phyloP scores from a whole-genome alignment of 306 rosid species.

The Neltuma alba region DNA sequence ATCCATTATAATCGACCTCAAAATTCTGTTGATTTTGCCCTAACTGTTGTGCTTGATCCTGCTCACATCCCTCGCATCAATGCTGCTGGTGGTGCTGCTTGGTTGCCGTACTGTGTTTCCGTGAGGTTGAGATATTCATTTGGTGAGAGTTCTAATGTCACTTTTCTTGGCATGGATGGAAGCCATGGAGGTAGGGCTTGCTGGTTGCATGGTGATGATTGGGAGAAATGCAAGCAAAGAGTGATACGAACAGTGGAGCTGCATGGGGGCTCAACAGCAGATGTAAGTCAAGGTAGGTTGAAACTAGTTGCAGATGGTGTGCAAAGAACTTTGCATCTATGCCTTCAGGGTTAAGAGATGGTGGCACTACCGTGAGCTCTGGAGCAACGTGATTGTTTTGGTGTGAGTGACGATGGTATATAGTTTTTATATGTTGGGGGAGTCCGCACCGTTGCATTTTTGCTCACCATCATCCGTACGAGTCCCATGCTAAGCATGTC shows the following conservation, averaged over 20 bases:
- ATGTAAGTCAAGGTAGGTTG: constrained; percentile 90
- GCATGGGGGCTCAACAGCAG: constrained; percentile 63
- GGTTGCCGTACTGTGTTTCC: constrained; percentile 97
- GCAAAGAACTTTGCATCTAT: constrained; percentile 73
- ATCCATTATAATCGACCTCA: constrained; percentile 88
- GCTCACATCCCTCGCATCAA: constrained; percentile 86
- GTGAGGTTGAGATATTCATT: constrained; percentile 88
- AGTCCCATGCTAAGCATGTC: constrained; percentile 31
- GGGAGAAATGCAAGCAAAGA: constrained; percentile 89
- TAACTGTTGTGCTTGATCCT: constrained; percentile 96
- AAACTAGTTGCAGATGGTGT: constrained; percentile 84
- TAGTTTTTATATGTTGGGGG: constrained; percentile 28
- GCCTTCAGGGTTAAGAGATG: constrained; percentile 89
- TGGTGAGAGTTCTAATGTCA: constrained; percentile 74
- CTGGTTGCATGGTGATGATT: constrained; percentile 84
- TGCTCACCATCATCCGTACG: constrained; percentile 10
- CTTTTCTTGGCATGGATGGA: constrained; percentile 92
- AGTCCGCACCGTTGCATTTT: constrained; percentile 34
- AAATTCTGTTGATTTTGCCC: constrained; percentile 90
- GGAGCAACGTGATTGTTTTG: constrained; percentile 54
- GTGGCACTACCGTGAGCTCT: constrained; percentile 68
- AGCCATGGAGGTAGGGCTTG: constrained; percentile 99
- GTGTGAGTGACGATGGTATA: constrained; percentile 29
- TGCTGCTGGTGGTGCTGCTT: constrained; percentile 98
- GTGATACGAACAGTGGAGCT: constrained; percentile 76